A percentile compares a stretch with the other conserved stretches of the same genome.
Conservation (phyloP, 2,329 filamentous ascomycete species). For the Aspergillus novofumigatus region DNA sequence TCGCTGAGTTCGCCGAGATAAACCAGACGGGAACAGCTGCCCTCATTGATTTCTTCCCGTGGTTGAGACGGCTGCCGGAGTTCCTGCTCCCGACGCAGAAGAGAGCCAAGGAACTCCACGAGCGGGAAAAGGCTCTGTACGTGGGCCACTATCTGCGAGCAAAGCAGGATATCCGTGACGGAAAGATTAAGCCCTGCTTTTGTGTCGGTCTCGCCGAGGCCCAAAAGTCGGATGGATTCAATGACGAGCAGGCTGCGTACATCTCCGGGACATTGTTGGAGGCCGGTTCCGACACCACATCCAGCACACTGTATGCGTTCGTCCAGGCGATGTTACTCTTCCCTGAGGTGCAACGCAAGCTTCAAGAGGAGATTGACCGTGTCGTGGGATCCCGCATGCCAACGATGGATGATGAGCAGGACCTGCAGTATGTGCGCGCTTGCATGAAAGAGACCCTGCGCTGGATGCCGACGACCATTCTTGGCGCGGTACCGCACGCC, state of each 20-base stretch:
- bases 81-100: slow-evolving; percentile 32
- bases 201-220: slow-evolving; percentile 21
- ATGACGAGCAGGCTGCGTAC: slow-evolving; percentile 32
- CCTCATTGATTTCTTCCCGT: slow-evolving; percentile 46
- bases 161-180: slow-evolving; percentile 31
- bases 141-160: slow-evolving; percentile 40
- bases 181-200: slow-evolving; percentile 28
- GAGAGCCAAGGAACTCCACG: slow-evolving; percentile 42
- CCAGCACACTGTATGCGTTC: slow-evolving; percentile 46
- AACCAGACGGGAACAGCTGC: slow-evolving; percentile 41
- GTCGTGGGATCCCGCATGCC: slow-evolving; percentile 31
- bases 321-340: slow-evolving; percentile 48
- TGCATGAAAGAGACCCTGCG: slow-evolving; percentile 34
- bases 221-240: slow-evolving; percentile 30
- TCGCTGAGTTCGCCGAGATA: slow-evolving; percentile 42
- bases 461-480: slow-evolving; percentile 42
- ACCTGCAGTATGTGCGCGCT: slow-evolving; percentile 32
- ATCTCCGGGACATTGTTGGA: slow-evolving; percentile 32
- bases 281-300: slow-evolving; percentile 50
- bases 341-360: slow-evolving; percentile 40
- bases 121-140: slow-evolving; percentile 42
- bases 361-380: slow-evolving; percentile 39
- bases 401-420: slow-evolving; percentile 33
- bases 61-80: slow-evolving; percentile 45
- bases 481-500: slow-evolving; percentile 46